Percentiles rank a stretch among this genome's conserved stretches.
These are phyloP conservation scores for Fusarium armeniacum DNA, from an alignment of 2,329 filamentous ascomycete species.

Conservation along the genomic window DNA sequence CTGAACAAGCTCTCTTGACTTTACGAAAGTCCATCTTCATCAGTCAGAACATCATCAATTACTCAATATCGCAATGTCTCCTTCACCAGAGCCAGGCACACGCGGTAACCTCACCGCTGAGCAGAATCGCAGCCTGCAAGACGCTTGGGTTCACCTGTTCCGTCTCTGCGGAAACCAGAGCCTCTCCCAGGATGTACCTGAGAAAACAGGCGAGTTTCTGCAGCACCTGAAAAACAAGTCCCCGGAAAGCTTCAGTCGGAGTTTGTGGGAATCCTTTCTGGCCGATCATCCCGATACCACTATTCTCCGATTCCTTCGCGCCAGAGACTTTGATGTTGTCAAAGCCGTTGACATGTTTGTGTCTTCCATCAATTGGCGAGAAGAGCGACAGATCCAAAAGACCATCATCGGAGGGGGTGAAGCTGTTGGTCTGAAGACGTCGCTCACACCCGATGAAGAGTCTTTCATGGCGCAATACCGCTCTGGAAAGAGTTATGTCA, in stretches of 20 bases:
- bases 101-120: slow-evolving; percentile 38
- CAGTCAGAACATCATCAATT: slow-evolving; percentile 18
- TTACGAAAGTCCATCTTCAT: slow-evolving; percentile 1
- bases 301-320: slow-evolving; percentile 58
- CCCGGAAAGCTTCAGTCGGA: slow-evolving; percentile 25
- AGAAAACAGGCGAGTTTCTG: slow-evolving; percentile 18
- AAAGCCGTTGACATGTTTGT: slow-evolving; percentile 58
- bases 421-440: slow-evolving; percentile 46
- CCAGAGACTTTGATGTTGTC: slow-evolving; percentile 58
- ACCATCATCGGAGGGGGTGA: slow-evolving; percentile 55
- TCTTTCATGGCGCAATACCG: slow-evolving; percentile 56
- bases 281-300: slow-evolving; percentile 57
- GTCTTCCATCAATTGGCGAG: slow-evolving; percentile 56
- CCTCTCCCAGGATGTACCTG: not conserved
- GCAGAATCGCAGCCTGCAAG: slow-evolving; percentile 30
- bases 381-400: slow-evolving; percentile 52
- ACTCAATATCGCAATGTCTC: slow-evolving; percentile 31
- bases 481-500: slow-evolving; percentile 57
- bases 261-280: slow-evolving; percentile 33
- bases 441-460: slow-evolving; percentile 48
- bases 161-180: slow-evolving; percentile 27
- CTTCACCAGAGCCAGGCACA: slow-evolving; percentile 30
- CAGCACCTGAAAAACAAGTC: slow-evolving; percentile 29
- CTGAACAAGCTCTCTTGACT: slow-evolving; percentile 14
- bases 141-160: slow-evolving; percentile 42